phyloP scores from a whole-genome alignment of 352 stramenopile genomes.

The Phytopythium montanum region DNA sequence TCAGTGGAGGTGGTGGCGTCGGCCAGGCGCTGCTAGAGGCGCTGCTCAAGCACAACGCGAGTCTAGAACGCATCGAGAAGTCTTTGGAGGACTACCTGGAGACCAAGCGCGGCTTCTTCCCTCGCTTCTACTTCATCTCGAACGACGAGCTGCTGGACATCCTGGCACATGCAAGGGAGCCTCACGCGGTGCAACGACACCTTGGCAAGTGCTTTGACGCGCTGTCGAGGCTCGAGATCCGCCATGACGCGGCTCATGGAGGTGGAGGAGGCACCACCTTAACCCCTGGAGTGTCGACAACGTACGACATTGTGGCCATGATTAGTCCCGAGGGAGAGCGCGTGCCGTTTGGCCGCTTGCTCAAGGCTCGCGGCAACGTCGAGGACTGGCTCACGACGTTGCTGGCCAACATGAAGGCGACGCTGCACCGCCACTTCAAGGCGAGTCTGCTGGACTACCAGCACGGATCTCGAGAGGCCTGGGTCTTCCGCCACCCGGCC shows the following conservation, averaged over 20 bases:
- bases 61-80: constrained; percentile 74
- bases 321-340: constrained; percentile 79
- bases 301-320: constrained; percentile 70
- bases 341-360: constrained; percentile 58
- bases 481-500: constrained; percentile 86
- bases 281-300: constrained; percentile 4
- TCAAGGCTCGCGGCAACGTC: constrained; percentile 85
- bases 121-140: constrained; percentile 87
- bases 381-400: constrained; percentile 84
- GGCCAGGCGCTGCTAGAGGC: constrained; percentile 50
- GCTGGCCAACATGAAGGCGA: constrained; percentile 67
- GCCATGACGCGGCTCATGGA: constrained; percentile 27
- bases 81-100: constrained; percentile 82
- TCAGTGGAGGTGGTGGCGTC: constrained; percentile 9
- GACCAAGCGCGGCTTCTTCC: constrained; percentile 81
- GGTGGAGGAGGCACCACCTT: neutral
- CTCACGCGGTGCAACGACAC: constrained; percentile 72
- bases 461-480: constrained; percentile 66
- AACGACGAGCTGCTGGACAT: constrained; percentile 88
- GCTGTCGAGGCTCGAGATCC: constrained; percentile 74
- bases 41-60: constrained; percentile 64
- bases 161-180: constrained; percentile 74
- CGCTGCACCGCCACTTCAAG: constrained; percentile 72
- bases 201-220: constrained; percentile 86
- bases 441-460: constrained; percentile 87